Evolutionary conservation across 129 eudicot genomes (phyloP), one percentile per base, ranked within the genome.

Genomic region (Escallonia herrerae): DNA sequence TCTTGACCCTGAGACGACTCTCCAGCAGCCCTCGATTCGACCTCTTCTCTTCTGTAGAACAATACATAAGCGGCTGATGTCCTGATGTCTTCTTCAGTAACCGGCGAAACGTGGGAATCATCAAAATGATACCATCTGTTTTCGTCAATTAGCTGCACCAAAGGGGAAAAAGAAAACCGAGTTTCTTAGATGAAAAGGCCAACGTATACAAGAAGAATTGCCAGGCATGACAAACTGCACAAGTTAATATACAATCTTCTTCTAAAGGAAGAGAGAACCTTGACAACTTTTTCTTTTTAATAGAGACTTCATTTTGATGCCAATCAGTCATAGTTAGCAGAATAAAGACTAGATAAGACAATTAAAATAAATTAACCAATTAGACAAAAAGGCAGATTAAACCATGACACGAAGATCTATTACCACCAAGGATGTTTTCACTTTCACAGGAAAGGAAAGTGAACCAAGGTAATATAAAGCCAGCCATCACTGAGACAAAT

Each of bases 71-170:
- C 99, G 50, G 99, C 99, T 37, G 97, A 76, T 40, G 97, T 94
- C 70, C 77, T 84, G 63, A 94, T 89, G 58, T 89, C 99, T 44
- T 80, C 72, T 76, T 94, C 99, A 65, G 75, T 77, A 9, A 86
- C 99, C 1, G 97, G 80, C 1, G 97, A 82, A 66, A 94, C 99
- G 58, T 89, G 97, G 6, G 95, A 58, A 76, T 94, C 99, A 64
- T 94, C 99, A 70, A 94, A 94, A 67, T 94, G 99, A 76, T 94
- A 94, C 99, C 99, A 94, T 72, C 86, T 82, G 63, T 86, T 76
- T 56, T 86, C 94, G 64, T 94, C 97, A 68, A 86, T 83, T 79
- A 94, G 72, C 99, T 94, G 86, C 87, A 80, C 42, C 33, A 22
- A 22, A 22, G 33, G 33, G 33, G 33, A 22, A 22, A 22, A 12